Evolutionary conservation across 2,329 filamentous ascomycete species (phyloP).

Genomic region (Aspergillus amoenus): DNA sequence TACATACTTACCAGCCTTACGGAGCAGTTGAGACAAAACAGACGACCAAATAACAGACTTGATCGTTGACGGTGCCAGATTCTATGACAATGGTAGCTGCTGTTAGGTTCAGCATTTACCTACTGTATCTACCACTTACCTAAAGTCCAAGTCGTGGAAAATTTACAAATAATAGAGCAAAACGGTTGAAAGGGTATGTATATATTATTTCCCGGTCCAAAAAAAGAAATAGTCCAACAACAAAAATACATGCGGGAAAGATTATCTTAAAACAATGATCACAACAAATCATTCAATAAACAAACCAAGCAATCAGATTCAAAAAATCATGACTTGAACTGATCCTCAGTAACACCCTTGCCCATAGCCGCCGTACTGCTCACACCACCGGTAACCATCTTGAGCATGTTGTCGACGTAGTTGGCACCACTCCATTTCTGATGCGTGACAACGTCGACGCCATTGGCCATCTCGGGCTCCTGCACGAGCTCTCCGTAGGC

Average conservation of each 20-base stretch:
- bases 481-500: slow-evolving; percentile 97
- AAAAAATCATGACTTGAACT: slow-evolving; percentile 66
- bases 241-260: not conserved
- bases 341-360: slow-evolving; percentile 95
- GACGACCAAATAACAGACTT: too few relatives aligned
- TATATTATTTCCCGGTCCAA: not conserved
- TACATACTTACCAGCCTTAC: too few relatives aligned
- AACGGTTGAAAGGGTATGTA: not conserved
- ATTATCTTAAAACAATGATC: not conserved
- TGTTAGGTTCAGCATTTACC: too few relatives aligned
- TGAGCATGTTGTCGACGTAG: slow-evolving; percentile 90
- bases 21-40: too few relatives aligned
- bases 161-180: too few relatives aligned
- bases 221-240: not conserved
- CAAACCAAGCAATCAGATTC: slow-evolving; percentile 3
- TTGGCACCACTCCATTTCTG: slow-evolving; percentile 98
- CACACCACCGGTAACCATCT: slow-evolving; percentile 95
- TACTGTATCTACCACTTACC: too few relatives aligned
- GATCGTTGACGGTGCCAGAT: too few relatives aligned
- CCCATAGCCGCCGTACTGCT: slow-evolving; percentile 95
- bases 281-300: not conserved
- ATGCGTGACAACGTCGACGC: slow-evolving; percentile 94
- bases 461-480: slow-evolving; percentile 90
- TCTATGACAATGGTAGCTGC: too few relatives aligned
- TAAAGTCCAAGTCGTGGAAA: too few relatives aligned